Percentiles rank a stretch among this genome's conserved stretches.
phyloP scores from a whole-genome alignment of 768 basidiomycete genomes.

The Tylopilus cervinicoccineus region DNA sequence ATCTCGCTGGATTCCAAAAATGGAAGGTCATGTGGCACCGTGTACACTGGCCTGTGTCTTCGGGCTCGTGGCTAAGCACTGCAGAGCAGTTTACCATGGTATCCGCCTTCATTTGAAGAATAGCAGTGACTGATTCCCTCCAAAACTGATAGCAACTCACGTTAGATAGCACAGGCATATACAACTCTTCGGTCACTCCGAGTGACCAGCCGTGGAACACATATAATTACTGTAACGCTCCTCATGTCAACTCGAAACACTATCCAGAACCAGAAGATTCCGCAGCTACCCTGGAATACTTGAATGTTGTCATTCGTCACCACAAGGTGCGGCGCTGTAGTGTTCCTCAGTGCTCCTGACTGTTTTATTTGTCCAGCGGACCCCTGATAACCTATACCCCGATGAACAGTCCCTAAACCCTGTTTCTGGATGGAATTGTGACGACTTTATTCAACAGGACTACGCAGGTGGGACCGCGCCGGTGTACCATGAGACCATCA shows the following conservation, averaged over 20 bases:
- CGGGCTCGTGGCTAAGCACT: not conserved
- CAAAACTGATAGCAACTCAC: slow-evolving; percentile 6
- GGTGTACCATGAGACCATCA: slow-evolving; percentile 38
- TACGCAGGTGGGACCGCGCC: slow-evolving; percentile 35
- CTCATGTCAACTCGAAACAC: slow-evolving; percentile 40
- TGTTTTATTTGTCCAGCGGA: slow-evolving; percentile 30
- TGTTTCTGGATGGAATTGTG: slow-evolving; percentile 38
- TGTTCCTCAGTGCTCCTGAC: too few species aligned
- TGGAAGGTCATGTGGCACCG: too few species aligned
- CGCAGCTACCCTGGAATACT: slow-evolving; percentile 35
- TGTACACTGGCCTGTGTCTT: not conserved
- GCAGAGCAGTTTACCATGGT: slow-evolving; percentile 10
- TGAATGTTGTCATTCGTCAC: slow-evolving; percentile 43
- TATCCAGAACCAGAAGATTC: slow-evolving; percentile 31
- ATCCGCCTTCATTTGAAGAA: not conserved
- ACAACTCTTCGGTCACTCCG: slow-evolving; percentile 44
- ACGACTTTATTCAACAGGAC: slow-evolving; percentile 35
- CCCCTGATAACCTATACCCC: slow-evolving; percentile 48
- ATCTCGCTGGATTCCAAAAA: too few species aligned
- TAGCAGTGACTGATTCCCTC: not conserved
- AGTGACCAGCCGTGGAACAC: slow-evolving; percentile 42
- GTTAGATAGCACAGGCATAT: slow-evolving; percentile 32
- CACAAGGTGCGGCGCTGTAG: slow-evolving; percentile 37
- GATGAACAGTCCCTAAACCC: slow-evolving; percentile 39
- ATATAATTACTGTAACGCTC: slow-evolving; percentile 53